phyloP scores from a whole-genome alignment of 495 filamentous ascomycete species.

The Lophium mytilinum region DNA sequence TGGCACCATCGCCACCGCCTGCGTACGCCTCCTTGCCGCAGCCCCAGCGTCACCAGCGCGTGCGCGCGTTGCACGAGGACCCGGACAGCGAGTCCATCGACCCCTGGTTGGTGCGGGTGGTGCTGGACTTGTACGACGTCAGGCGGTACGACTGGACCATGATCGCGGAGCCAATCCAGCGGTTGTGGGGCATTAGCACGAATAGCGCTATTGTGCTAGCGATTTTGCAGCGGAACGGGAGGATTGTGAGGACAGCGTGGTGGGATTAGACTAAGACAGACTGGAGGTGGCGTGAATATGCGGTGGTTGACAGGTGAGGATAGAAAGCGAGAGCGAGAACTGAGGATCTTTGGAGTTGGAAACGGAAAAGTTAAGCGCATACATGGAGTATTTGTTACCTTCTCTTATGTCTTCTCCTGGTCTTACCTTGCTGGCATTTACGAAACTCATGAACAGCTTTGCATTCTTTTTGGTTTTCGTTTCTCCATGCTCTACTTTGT shows the following conservation, averaged over 20 bases:
- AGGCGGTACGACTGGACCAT: slow-evolving; percentile 20
- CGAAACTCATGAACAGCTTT: too few species aligned
- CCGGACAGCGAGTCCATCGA: not conserved
- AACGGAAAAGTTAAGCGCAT: too few species aligned
- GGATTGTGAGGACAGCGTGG: slow-evolving; percentile 9
- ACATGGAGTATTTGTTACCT: too few species aligned
- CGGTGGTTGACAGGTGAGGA: too few species aligned
- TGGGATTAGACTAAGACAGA: slow-evolving; percentile 12
- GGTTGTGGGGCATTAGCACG: slow-evolving; percentile 13
- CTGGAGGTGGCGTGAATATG: too few species aligned
- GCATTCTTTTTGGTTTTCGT: too few species aligned
- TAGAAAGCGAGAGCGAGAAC: too few species aligned
- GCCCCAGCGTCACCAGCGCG: not conserved
- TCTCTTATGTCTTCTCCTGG: too few species aligned
- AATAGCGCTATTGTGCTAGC: slow-evolving; percentile 15
- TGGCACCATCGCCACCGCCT: not conserved
- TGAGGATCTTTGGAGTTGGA: too few species aligned
- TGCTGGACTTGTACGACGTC: slow-evolving; percentile 21
- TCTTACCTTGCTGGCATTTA: too few species aligned
- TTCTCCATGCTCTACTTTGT: too few species aligned
- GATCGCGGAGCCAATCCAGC: slow-evolving; percentile 19
- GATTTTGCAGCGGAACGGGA: slow-evolving; percentile 18
- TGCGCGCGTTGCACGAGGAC: not conserved
- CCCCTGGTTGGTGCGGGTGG: slow-evolving; percentile 21
- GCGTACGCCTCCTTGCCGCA: not conserved